Base-by-base conservation (phyloP, 139 green algal species). In the Tetradesmus obliquus region DNA sequence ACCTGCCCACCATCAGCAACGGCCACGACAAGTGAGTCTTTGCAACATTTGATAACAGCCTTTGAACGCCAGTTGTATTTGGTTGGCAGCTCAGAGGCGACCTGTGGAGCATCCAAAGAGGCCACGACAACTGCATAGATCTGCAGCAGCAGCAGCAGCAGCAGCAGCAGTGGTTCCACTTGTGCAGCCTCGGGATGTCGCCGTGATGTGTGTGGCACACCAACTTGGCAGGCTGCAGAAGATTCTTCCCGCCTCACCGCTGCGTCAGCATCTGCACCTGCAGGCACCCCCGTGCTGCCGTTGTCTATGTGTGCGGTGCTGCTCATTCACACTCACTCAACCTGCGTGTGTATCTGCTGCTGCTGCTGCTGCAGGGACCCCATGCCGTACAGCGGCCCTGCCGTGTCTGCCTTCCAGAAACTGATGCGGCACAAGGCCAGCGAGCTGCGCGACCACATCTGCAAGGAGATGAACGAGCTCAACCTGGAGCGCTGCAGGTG, bases 381-480 rank as follows among this genome's bases (percentile, higher is more conserved):
- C 57, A 85, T 95, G 87, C 86, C 90, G 62, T 98, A 98, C 94
- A 88, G 19, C 17, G 83, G 79, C 0, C 53, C 86, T 45, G 80
- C 97, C 3, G 91, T 94, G 54, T 96, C 91, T 58, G 96, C 95
- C 2, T 99, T 98, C 94, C 98, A 99, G 95, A 92, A 89, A 74
- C 54, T 86, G 55, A 97, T 99, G 79, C 94, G 98, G 58, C 94
- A 93, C 60, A 72, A 82, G 19, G 62, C 85, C 85, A 88, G 83
- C 5, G 81, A 60, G 89, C 89, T 94, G 60, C 79, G 85, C n/a
- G 97, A 99, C 93, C 98, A 99, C 95, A 97, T 99, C 88, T 97
- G 94, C 95, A 99, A 99, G 96, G 92, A 92, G 58, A 99, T 99
- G 97, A 99, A 99, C 93, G 95, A 98, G 54, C 96, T 99, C 54